Evolutionary conservation across 2,329 filamentous ascomycete species (phyloP), one percentile per base, ranked within the genome.

Genomic region (Paradendryphiella salina): DNA sequence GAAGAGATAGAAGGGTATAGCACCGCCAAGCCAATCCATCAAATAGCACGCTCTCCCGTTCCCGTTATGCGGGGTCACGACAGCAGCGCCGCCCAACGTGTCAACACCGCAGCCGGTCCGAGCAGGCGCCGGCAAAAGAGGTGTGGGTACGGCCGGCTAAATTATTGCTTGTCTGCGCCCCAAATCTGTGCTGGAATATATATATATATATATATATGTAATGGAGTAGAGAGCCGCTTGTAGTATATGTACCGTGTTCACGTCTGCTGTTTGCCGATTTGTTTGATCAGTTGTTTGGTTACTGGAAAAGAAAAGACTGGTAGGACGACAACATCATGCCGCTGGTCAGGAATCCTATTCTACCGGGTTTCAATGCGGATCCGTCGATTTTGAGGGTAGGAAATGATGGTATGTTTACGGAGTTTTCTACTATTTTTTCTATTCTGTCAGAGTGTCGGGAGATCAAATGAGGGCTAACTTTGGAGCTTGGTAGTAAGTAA

Each of bases 341-440:
- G 13, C 56, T 59, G 37, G 66, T 72, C 33, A 63, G 64, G 26
- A 76, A 85, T 60, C 83, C 82, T 1, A 77, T 85, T 15, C 73
- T 85, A 32, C 75, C 76, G 2, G 83, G 83, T 18, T 85, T 84
- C 72, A 85, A 85, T 48, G 82, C 83, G 5, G 84, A 86, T 56
- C 83, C 84, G 0, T 84, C 82, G 0, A 76, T 82, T 32, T 56
- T 81, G 9, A 72, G 79, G 3, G 77, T 81, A 15, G 72, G 71
- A 6, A 58, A 74, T 34, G 77, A 80, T 59, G 58, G 58, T 61
- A 60, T 44, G 50, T 21, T 23, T 36, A 18, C n/a, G n/a, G 17
- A 1, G 1, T 32, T 9, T 40, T 37, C 5, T 17, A 6, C 5
- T 21, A 15, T 21, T 11, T 14, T 31, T 32, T 5, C 32, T 23